Base-by-base conservation (phyloP, 1,284 basidiomycete species). In the Ustilago bromivora region DNA sequence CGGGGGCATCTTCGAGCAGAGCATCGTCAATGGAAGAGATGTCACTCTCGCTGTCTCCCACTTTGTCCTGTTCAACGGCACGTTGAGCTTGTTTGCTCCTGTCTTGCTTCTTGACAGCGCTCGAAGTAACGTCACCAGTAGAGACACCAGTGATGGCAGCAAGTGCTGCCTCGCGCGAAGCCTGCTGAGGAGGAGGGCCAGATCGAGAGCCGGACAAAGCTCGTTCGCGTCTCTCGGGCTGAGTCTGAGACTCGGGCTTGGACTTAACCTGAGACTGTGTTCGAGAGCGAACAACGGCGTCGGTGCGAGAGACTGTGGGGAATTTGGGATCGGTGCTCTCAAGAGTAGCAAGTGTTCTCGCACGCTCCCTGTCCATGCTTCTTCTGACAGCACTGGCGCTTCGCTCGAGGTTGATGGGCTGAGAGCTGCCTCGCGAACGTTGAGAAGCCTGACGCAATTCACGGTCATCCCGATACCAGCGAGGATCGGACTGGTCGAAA, bases 101-200 rank as follows among this genome's bases (percentile, higher is more conserved):
- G n/a, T 54, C 38, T 12, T 56, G 38, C 59, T 59, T 71, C 23
- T 65, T 65, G 59, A 61, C 43, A 3, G 57, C 61, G 17, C 60
- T 71, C 0, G 61, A 43, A 5, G 67, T 65, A 28, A 58, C 47
- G 17, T 66, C 65, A 41, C 66, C 63, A 15, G 66, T 49, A 2
- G 66, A 57, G 49, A 72, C 52, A 40, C 69, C 75, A 17, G 75
- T 77, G 57, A 77, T 47, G 41, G 75, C 75, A n/a, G 75, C 70
- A 23, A 73, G 57, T n/a, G 75, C 75, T 11, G 75, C 75, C 23
- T 68, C 66, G 28, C 65, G 71, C 19, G 65, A 65, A 31, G 71
- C 57, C n/a, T 60, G 59, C 5, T 61, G 59, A 41, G 71, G 58
- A 11, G 63, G 51, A 15, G 43, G 56, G 17, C 46, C 57, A 17